These are phyloP conservation scores for Calvatia gigantea DNA, from an alignment of 768 basidiomycete genomes.

Conservation along the genomic window DNA sequence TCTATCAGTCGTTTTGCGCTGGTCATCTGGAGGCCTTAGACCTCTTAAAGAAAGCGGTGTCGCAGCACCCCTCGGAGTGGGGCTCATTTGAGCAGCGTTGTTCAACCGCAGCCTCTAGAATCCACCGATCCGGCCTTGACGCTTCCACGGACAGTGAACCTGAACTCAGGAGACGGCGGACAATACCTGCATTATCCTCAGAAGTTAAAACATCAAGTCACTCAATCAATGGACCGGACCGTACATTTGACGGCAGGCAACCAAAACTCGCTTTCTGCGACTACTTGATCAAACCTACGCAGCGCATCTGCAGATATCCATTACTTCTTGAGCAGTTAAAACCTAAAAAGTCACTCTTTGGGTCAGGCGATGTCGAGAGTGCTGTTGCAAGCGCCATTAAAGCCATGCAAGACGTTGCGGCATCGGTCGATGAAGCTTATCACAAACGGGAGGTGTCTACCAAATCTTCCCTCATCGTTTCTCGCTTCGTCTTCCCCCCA, in stretches of 20 bases:
- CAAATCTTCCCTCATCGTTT: slow-evolving; percentile 66
- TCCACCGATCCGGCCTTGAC: slow-evolving; percentile 19
- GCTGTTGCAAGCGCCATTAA: slow-evolving; percentile 53
- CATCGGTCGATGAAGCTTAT: slow-evolving; percentile 79
- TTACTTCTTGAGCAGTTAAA: slow-evolving; percentile 77
- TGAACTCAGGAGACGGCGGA: slow-evolving; percentile 35
- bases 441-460: slow-evolving; percentile 58
- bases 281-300: slow-evolving; percentile 96
- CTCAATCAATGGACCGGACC: slow-evolving; percentile 29
- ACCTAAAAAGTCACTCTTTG: slow-evolving; percentile 14
- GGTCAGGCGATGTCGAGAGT: slow-evolving; percentile 34
- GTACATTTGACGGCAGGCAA: slow-evolving; percentile 19
- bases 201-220: slow-evolving; percentile 37
- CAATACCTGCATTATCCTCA: slow-evolving; percentile 49
- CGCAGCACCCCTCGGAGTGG: slow-evolving; percentile 71
- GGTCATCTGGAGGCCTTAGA: slow-evolving; percentile 82
- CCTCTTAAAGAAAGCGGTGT: slow-evolving; percentile 61
- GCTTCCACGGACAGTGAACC: slow-evolving; percentile 10
- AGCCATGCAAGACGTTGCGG: slow-evolving; percentile 74
- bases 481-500: slow-evolving; percentile 43
- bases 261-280: slow-evolving; percentile 65
- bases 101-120: slow-evolving; percentile 44
- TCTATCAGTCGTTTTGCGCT: slow-evolving; percentile 86
- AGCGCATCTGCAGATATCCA: slow-evolving; percentile 94
- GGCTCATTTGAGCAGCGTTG: slow-evolving; percentile 82